phyloP scores from a whole-genome alignment of 2,329 filamentous ascomycete species.

The Penicillium sp. region DNA sequence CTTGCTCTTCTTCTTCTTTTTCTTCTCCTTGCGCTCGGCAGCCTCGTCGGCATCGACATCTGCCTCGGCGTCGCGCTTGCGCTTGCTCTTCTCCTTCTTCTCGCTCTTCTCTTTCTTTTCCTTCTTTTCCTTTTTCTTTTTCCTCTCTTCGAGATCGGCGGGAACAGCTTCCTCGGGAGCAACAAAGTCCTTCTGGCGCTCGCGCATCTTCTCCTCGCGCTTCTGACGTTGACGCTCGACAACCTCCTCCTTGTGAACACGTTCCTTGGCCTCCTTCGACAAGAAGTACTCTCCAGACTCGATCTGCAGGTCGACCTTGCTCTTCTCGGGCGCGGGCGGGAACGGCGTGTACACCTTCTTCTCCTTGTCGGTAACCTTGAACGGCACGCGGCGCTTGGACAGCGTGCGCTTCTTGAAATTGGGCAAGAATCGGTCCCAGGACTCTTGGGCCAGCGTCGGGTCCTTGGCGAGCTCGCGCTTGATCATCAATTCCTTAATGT shows the following conservation, averaged over 20 bases:
- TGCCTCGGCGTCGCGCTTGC: slow-evolving; percentile 36
- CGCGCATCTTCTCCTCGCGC: slow-evolving; percentile 81
- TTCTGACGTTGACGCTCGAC: slow-evolving; percentile 81
- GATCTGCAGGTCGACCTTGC: slow-evolving; percentile 97
- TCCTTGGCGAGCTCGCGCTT: slow-evolving; percentile 89
- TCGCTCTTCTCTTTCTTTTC: slow-evolving; percentile 46
- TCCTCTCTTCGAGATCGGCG: slow-evolving; percentile 54
- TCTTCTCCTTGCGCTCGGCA: slow-evolving; percentile 59
- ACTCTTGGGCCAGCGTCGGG: slow-evolving; percentile 78
- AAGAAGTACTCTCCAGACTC: slow-evolving; percentile 97
- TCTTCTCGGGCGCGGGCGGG: slow-evolving; percentile 95
- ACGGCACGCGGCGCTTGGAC: slow-evolving; percentile 75
- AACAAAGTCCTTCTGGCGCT: slow-evolving; percentile 80
- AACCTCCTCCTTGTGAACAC: slow-evolving; percentile 72
- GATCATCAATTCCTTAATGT: slow-evolving; percentile 95
- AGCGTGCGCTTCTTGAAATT: slow-evolving; percentile 95
- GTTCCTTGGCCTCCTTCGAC: slow-evolving; percentile 85
- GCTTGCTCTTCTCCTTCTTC: slow-evolving; percentile 45
- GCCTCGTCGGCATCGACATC: slow-evolving; percentile 32
- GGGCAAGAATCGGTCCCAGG: slow-evolving; percentile 92
- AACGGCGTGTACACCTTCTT: slow-evolving; percentile 97
- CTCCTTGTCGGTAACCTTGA: slow-evolving; percentile 84
- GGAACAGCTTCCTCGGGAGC: slow-evolving; percentile 72
- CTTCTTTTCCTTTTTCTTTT: slow-evolving; percentile 44
- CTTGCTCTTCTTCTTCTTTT: slow-evolving; percentile 48